A percentile compares a stretch with the other conserved stretches of the same genome.
Evolutionary conservation across 192 early-diverging fungal species (phyloP).

Genomic region (Radiomyces spectabilis): DNA sequence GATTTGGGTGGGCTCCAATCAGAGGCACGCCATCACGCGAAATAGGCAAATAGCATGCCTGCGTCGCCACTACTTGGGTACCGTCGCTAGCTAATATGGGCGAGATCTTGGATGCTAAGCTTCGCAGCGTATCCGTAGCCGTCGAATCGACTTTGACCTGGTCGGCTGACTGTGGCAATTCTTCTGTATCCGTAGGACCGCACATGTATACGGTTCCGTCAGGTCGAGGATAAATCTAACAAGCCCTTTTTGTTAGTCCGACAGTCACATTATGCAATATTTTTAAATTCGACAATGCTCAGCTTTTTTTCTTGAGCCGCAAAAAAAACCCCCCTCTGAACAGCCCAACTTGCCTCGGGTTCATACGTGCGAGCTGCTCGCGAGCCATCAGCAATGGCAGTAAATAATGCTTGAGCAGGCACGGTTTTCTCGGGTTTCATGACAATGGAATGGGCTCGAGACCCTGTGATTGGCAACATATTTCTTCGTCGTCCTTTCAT

Average conservation of each 20-base stretch:
- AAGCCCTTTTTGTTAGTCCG: not conserved
- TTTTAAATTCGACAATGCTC: not conserved
- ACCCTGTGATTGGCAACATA: slow-evolving; percentile 17
- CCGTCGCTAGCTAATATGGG: slow-evolving; percentile 6
- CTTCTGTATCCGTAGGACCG: slow-evolving; percentile 20
- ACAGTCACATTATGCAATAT: not conserved
- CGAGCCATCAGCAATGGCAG: slow-evolving; percentile 14
- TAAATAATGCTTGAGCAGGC: slow-evolving; percentile 30
- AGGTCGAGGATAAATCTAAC: slow-evolving; percentile 39
- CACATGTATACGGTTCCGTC: slow-evolving; percentile 42
- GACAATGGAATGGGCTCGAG: slow-evolving; percentile 33
- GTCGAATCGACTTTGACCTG: slow-evolving; percentile 13
- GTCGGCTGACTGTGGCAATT: slow-evolving; percentile 20
- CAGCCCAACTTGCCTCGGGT: slow-evolving; percentile 24
- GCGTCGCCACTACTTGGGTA: slow-evolving; percentile 10
- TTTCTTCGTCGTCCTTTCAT: slow-evolving; percentile 10
- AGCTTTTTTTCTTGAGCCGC: too few species aligned
- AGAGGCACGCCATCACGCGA: slow-evolving; percentile 23
- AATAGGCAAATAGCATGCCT: slow-evolving; percentile 39
- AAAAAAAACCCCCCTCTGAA: too few species aligned
- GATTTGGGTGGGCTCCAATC: slow-evolving; percentile 27
- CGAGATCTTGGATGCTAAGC: slow-evolving; percentile 17
- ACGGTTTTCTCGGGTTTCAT: slow-evolving; percentile 7
- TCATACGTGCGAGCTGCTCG: slow-evolving; percentile 19
- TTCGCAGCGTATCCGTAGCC: slow-evolving; percentile 14